These are phyloP conservation scores for Aurinia saxatilis DNA, from an alignment of 345 rosid species.

Conservation along the genomic window DNA sequence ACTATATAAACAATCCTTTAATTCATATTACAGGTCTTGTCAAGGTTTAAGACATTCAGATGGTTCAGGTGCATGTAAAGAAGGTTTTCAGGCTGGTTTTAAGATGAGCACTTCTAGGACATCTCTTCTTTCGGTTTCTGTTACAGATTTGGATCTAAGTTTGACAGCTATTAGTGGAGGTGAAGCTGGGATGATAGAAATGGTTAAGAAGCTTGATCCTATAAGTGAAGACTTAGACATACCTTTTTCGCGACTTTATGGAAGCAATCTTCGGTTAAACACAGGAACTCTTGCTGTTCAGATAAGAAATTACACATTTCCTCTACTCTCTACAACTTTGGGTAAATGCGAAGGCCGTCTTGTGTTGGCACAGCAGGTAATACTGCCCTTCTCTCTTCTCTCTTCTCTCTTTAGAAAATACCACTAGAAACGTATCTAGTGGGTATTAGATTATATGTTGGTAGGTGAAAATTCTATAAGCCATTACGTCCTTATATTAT, in stretches of 20 bases:
- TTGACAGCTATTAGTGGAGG: conserved; percentile 72
- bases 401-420: not conserved
- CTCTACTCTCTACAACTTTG: conserved; percentile 67
- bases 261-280: conserved; percentile 61
- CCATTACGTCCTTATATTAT: not conserved
- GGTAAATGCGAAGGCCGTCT: conserved; percentile 83
- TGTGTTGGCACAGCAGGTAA: conserved; percentile 94
- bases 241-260: conserved; percentile 88
- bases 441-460: not conserved
- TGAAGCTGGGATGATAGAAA: conserved; percentile 79
- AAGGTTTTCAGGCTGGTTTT: conserved; percentile 89
- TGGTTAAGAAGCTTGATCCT: conserved; percentile 76
- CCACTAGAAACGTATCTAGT: not conserved
- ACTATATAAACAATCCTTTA: conserved; percentile 55
- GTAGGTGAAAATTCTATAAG: not conserved
- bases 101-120: conserved; percentile 60
- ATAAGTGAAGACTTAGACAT: conserved; percentile 47
- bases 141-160: conserved; percentile 72
- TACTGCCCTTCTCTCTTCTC: not conserved
- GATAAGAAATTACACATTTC: conserved; percentile 71
- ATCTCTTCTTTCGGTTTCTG: conserved; percentile 67
- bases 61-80: conserved; percentile 81
- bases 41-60: conserved; percentile 52
- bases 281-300: conserved; percentile 58
- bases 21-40: conserved; percentile 75